Percentiles rank a stretch among this genome's conserved stretches.
Evolutionary conservation across 164 flowering plant genomes (phyloP).

Genomic region (Annona cherimola): DNA sequence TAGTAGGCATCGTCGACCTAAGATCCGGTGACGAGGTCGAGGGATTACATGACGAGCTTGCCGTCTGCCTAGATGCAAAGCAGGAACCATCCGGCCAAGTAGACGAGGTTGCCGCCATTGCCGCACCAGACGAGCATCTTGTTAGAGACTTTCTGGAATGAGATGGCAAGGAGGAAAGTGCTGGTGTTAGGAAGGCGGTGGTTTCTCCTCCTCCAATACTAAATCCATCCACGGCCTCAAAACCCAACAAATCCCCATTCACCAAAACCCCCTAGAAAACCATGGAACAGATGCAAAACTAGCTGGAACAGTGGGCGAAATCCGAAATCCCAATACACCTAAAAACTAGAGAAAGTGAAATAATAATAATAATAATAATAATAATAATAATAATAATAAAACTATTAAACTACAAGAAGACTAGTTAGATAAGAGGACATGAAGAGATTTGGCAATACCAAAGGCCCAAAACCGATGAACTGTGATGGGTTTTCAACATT

Average conservation of each 20-base stretch:
- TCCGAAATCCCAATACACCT: neutral
- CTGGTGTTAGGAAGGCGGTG: slow-evolving; percentile 3
- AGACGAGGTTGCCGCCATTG: slow-evolving; percentile 24
- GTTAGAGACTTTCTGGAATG: slow-evolving; percentile 25
- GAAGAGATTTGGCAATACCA: neutral
- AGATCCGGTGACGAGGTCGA: neutral
- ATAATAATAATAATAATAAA: no score
- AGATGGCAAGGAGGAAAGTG: slow-evolving; percentile 22
- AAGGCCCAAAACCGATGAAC: neutral
- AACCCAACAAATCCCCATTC: no score
- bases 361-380: neutral
- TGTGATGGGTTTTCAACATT: neutral
- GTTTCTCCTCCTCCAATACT: no score
- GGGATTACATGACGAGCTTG: slow-evolving; percentile 9
- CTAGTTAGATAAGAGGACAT: neutral
- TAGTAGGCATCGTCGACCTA: neutral
- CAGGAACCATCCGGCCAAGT: slow-evolving; percentile 22
- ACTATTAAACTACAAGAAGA: neutral
- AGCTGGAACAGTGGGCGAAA: neutral
- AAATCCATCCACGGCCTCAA: no score
- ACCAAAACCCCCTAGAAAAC: neutral
- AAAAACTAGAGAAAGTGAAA: no score
- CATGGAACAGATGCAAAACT: neutral
- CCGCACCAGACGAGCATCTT: slow-evolving; percentile 29
- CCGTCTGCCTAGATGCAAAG: slow-evolving; percentile 26